Base-by-base conservation (phyloP, 768 basidiomycete genomes). In the Boletus coccyginus region DNA sequence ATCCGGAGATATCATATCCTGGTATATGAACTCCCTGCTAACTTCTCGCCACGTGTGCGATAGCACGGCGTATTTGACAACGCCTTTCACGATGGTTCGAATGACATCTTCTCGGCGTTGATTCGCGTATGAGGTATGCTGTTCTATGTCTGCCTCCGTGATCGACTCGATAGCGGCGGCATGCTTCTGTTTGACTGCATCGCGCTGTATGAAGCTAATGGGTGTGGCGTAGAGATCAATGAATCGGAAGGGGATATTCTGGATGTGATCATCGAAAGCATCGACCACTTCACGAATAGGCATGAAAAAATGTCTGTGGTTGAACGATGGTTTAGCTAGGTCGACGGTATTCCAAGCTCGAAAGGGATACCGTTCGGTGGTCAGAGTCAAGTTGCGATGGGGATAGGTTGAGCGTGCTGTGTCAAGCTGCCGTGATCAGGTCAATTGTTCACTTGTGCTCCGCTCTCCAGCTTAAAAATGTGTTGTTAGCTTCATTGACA, bases 131-230 rank as follows among this genome's bases (percentile, higher is more conserved):
- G 50, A 45, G 3, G 44, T 45, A 12, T 56, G 31, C 16, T 46
- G 36, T 46, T 56, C 50, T 6, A 56, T 56, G 35, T 56, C 55
- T n/a, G 43, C 31, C 31, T 56, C 55, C 16, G 55, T 56, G 50
- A 56, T 53, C 6, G 55, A 56, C 14, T 53, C 35, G 31, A 56
- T 39, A 5, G 14, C 4, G 5, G 14, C 4, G 13, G 9, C 5
- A 6, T 53, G 29, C 16, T 21, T 24, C 31, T 12, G 19, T 33
- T 24, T 52, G 50, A 56, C 43, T 4, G 5, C 14, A 8, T 32
- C 38, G 32, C 44, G 55, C 1, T 33, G 38, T 14, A 46, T 13
- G 42, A 56, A 24, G 16, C 12, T 5, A 4, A 46, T 9, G 7
- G 55, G 33, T 7, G 17, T 21, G n/a, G 52, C 8, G 10, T 9